Evolutionary conservation across 257 asterid species (phyloP).

Genomic region (Oldenlandia corymbosa): DNA sequence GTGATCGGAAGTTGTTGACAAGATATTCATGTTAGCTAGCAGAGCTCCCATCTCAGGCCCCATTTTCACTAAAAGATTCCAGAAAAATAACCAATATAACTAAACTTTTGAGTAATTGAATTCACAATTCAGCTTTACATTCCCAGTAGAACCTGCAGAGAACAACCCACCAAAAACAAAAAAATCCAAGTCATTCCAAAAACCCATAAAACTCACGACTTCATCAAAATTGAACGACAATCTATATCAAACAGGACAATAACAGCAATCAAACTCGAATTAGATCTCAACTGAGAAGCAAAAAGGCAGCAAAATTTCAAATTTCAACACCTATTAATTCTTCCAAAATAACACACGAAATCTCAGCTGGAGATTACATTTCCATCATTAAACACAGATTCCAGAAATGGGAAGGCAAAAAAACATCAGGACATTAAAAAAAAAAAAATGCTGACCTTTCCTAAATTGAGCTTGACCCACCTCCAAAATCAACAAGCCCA

Average conservation of each 20-base stretch:
- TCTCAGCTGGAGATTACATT: background rate
- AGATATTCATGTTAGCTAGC: slow-evolving; percentile 24
- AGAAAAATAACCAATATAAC: slow-evolving; percentile 9
- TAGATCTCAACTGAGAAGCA: slow-evolving; percentile 14
- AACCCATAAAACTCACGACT: background rate
- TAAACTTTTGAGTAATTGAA: slow-evolving; percentile 12
- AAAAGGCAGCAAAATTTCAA: background rate
- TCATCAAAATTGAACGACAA: background rate
- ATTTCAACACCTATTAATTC: too few species aligned
- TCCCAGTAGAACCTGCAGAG: slow-evolving; percentile 9
- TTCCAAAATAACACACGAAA: background rate
- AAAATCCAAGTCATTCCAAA: background rate
- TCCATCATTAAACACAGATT: too few species aligned
- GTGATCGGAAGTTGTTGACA: slow-evolving; percentile 56
- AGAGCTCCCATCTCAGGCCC: slow-evolving; percentile 37
- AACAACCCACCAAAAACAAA: background rate
- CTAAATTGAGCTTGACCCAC: background rate
- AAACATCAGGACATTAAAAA: too few species aligned
- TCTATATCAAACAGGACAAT: too few species aligned
- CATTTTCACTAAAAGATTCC: slow-evolving; percentile 28
- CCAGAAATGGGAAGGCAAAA: too few species aligned
- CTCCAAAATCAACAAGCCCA: slow-evolving; percentile 7
- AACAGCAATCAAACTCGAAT: background rate
- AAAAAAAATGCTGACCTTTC: slow-evolving; percentile 4
- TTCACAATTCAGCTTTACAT: slow-evolving; percentile 11